Conservation (phyloP, 2,329 filamentous ascomycete species). For the Cryphonectria parasitica region DNA sequence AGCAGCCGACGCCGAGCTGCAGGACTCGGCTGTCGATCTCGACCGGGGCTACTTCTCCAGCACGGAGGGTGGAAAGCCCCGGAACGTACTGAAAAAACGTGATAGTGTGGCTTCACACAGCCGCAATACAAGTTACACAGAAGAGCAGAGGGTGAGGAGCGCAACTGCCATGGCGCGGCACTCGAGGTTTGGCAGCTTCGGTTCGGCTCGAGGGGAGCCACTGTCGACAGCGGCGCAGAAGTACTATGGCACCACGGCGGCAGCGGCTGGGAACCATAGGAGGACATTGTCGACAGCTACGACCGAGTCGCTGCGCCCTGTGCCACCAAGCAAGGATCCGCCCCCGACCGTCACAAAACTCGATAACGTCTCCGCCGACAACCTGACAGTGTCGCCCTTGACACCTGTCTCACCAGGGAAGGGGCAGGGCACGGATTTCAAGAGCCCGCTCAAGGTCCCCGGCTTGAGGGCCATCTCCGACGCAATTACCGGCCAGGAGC, state of each 20-base stretch:
- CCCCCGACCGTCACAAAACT: constrained; percentile 65
- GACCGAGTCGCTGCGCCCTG: constrained; percentile 56
- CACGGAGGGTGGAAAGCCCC: constrained; percentile 77
- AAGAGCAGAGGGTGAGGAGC: constrained; percentile 71
- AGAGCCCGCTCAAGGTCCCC: constrained; percentile 53
- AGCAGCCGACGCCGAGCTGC: constrained; percentile 50
- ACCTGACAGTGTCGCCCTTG: constrained; percentile 42
- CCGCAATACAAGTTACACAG: constrained; percentile 75
- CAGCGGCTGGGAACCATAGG: constrained; percentile 53
- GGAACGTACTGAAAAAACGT: constrained; percentile 82
- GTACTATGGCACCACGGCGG: constrained; percentile 61
- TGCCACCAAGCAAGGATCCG: constrained; percentile 57
- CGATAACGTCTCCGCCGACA: constrained; percentile 47
- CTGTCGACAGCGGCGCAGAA: constrained; percentile 69
- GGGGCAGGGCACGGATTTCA: constrained; percentile 40
- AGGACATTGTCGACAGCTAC: constrained; percentile 65
- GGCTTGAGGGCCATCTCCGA: constrained; percentile 85
- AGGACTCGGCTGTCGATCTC: constrained; percentile 62
- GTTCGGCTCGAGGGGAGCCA: constrained; percentile 68
- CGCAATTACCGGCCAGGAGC: constrained; percentile 59
- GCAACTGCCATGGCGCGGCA: constrained; percentile 71
- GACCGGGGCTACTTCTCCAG: constrained; percentile 95
- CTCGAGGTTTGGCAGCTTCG: constrained; percentile 77
- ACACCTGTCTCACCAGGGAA: constrained; percentile 50
- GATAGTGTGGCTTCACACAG: constrained; percentile 63